Base-by-base conservation (phyloP, 2,329 filamentous ascomycete genomes). In the Lizonia empirigonia region DNA sequence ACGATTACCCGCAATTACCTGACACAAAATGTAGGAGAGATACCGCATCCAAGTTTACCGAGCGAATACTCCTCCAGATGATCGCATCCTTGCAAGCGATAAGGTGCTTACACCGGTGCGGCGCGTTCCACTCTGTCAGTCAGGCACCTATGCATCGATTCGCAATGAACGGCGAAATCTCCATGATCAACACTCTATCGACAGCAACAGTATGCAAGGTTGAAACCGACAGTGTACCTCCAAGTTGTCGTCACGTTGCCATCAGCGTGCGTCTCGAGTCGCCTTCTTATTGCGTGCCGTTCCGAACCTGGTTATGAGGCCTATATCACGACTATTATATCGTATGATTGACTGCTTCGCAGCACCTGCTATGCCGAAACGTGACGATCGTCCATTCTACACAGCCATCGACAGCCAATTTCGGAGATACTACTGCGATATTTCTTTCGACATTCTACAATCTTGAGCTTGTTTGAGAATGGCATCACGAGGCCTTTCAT, bases 51-150 rank as follows among this genome's bases (percentile, higher is more conserved):
- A 20, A 32, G 26, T 18, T 29, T 38, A 34, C 33, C n/a, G 12
- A 26, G 33, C 22, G 32, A 16, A 37, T 22, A 39, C 13, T 19
- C 13, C 12, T 33, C 15, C 34, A 19, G 12, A 39, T 29, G 22
- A 47, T 44, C 32, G 44, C 33, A 29, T 39, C 42, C 33, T 29
- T 37, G 33, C 33, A 47, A 19, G 33, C 42, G 42, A 52, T 52
- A 42, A 42, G 33, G 32, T 44, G 44, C 37, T 34, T 22, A 42
- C 33, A 44, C 26, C 13, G 37, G 10, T 26, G 26, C 37, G 19
- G 46, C 38, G 46, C 19, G 33, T 33, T 37, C 23, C 23, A 32
- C 15, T n/a, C n/a, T n/a, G 13, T 37, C 23, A 19, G 15, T 32
- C 12, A 41, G 33, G 41, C 23, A 39, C 10, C 27, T 38, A 38